Base-by-base conservation (phyloP, 768 basidiomycete genomes). In the Suillus subaureus region DNA sequence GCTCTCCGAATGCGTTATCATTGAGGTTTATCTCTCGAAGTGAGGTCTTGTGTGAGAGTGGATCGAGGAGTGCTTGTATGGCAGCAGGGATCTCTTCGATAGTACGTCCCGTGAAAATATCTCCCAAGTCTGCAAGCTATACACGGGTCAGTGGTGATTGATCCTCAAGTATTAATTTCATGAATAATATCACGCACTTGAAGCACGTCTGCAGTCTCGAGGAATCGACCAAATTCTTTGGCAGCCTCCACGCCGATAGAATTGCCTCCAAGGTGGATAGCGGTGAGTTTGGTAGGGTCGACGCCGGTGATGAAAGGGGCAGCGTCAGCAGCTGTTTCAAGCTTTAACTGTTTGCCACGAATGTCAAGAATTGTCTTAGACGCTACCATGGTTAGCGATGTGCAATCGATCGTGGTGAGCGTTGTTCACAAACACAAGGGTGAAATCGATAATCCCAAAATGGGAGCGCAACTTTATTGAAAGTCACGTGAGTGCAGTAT, bases 51-150 rank as follows among this genome's bases (percentile, higher is more conserved):
- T 87, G 83, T 71, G 87, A 88, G 67, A 99, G 87, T 15, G 96
- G 89, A 71, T 94, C 87, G 75, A 96, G 97, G 70, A 99, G 86
- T 42, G 93, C 90, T 43, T 88, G 85, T 55, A 99, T 88, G 18
- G 97, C 94, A 65, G 80, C 84, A 6, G 97, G 97, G 74, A 99
- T 99, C 77, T 99, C 97, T 67, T 87, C 84, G 81, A 98, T 98
- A 73, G 97, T 85, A 69, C 97, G 93, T 63, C 96, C 94, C 3
- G 97, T 98, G 81, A 99, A 99, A 79, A 99, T 96, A 79, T 98
- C 97, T 37, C 94, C 92, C 69, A 98, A 93, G 81, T 99, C 90
- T 70, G 96, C 97, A 66, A 97, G 81, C 97, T 99, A 74, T 35
- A 55, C 55, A 49, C 18, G 21, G 23, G 31, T 43, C 47, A n/a